Evolutionary conservation across 2,329 filamentous ascomycete genomes (phyloP), one percentile per base, ranked within the genome.

Genomic region (Hypoxylon sp.): DNA sequence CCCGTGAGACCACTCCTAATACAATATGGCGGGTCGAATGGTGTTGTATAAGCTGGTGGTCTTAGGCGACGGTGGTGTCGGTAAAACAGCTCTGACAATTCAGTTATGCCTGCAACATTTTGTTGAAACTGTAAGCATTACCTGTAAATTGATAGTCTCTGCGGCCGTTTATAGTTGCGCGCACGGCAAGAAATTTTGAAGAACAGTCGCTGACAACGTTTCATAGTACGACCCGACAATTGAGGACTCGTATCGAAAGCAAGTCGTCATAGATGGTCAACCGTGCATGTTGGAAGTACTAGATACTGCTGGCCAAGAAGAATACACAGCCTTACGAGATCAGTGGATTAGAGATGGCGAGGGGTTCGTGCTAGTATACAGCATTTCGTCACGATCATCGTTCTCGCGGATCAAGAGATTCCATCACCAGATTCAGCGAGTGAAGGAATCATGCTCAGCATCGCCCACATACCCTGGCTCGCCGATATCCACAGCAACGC

Each of bases 271-370:
- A 81, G 96, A 98, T 79, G 89, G 90, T 68, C 93, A 97, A 80
- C 94, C 94, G 48, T 98, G 94, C 84, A 98, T 98, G 94, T 89
- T 98, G 76, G 95, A 98, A 81, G 94, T 97, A 51, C 88, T 98
- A 76, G 96, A 99, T 82, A 99, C 96, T 60, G 96, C 96, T 57
- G 96, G 96, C 63, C 96, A 99, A 81, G 96, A 99, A 83, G 96
- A 99, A 83, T 99, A 98, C 82, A 98, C 95, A 70, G 96, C 96
- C 50, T 84, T 98, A 76, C 89, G 96, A 77, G 96, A 98, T 80
- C 96, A 98, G 84, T 98, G 95, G 95, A 98, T 98, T 80, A 90
- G 96, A 75, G 95, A 98, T 78, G 95, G 96, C 73, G 96, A 99
- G 80, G 96, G 96, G 19, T 98, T 98, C 79, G 93, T 99, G 30